These are phyloP conservation scores for Mytilinidion resinicola DNA, from an alignment of 495 filamentous ascomycete species.

Conservation along the genomic window DNA sequence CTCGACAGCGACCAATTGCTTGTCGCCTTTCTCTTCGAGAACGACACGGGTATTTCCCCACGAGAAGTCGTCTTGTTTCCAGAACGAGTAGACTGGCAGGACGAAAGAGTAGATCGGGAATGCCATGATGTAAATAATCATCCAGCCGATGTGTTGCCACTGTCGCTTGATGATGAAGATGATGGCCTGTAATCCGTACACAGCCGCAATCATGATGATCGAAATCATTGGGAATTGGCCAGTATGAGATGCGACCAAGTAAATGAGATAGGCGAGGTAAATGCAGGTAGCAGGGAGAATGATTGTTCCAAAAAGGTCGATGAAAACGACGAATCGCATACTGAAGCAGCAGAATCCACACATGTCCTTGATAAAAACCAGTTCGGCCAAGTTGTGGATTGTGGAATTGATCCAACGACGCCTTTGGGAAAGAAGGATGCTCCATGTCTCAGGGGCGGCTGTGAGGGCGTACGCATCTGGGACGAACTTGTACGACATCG, in stretches of 20 bases:
- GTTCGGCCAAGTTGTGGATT: constrained; percentile 86
- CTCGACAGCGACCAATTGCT: constrained; percentile 75
- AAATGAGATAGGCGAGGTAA: constrained; percentile 87
- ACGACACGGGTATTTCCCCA: constrained; percentile 99
- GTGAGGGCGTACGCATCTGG: constrained; percentile 88
- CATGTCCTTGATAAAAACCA: constrained; percentile 81
- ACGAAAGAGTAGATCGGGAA: constrained; percentile 92
- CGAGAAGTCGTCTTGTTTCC: constrained; percentile 96
- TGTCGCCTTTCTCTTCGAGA: constrained; percentile 84
- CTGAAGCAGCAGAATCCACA: constrained; percentile 99
- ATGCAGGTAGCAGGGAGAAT: constrained; percentile 87
- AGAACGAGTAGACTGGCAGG: constrained; percentile 94
- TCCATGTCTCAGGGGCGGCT: constrained; percentile 89
- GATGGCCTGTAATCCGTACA: constrained; percentile 91
- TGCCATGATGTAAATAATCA: constrained; percentile 94
- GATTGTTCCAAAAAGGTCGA: constrained; percentile 89
- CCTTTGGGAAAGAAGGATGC: constrained; percentile 85
- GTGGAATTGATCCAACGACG: constrained; percentile 99
- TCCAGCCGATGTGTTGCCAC: constrained; percentile 98
- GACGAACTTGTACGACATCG: constrained; percentile 94
- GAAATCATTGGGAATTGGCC: constrained; percentile 83
- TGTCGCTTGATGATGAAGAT: constrained; percentile 95
- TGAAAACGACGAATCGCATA: constrained; percentile 95
- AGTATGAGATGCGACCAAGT: constrained; percentile 60
- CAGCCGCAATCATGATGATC: constrained; percentile 76